Base-by-base conservation (phyloP, 2,329 filamentous ascomycete species). In the Beauveria rudraprayagi region DNA sequence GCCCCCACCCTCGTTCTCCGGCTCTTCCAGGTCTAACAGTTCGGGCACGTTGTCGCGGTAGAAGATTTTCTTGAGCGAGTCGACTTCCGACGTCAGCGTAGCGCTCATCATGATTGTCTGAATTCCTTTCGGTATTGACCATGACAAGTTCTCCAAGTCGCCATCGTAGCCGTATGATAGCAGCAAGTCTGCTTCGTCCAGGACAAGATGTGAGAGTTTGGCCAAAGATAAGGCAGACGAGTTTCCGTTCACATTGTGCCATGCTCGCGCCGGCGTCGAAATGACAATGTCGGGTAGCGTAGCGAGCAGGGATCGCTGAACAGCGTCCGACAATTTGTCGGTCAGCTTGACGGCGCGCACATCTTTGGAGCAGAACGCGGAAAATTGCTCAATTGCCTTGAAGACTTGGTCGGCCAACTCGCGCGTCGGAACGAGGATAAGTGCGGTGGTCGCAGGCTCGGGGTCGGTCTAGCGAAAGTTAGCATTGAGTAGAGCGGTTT, bases 31-130 rank as follows among this genome's bases (percentile, higher is more conserved):
- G 70, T 96, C 88, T 66, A 99, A 76, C 48, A 94, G 75, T 1
- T 85, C 87, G 0, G 93, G 92, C 67, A 89, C 86, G 14, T 67
- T 64, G 28, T 69, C 67, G 50, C 87, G 83, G 72, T 91, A 94
- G 74, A 99, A 96, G 34, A 97, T 81, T 2, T 84, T 85, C 71
- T 94, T 94, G 62, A 99, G 75, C 1, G 85, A 88, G 66, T 97
- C 89, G 3, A 97, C 86, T 69, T 99, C 94, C 0, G 88, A 85
- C 5, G 90, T 92, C 58, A 99, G 80, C 0, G 94, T 99, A 7
- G 94, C 94, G 66, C 91, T 96, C 86, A 96, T 96, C 71, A 99
- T 82, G 69, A 94, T 87, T 1, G 91, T 92, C 76, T 99, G 94
- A 0, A 96, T 84, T 2, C 90, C 90, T 70, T 90, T 90, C 0